A percentile compares a stretch with the other conserved stretches of the same genome.
Conservation (phyloP, 306 rosid species). For the Quercus mongolica region DNA sequence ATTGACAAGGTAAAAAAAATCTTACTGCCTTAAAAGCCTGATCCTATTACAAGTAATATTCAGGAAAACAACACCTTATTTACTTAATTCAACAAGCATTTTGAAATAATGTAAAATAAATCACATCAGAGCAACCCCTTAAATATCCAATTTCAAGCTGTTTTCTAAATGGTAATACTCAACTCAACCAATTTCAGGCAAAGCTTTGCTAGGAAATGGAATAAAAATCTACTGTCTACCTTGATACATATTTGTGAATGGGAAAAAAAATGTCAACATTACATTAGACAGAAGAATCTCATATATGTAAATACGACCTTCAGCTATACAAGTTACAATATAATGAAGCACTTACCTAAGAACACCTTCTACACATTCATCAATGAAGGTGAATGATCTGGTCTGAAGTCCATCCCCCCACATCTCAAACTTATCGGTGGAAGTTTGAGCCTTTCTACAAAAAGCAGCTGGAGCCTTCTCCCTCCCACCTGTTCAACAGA, state of each 20-base stretch:
- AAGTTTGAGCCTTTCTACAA: conserved; percentile 76
- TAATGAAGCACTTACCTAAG: conserved; percentile 57
- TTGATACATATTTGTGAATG: neutral
- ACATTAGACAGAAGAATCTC: neutral
- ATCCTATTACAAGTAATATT: neutral
- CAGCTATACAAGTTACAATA: neutral
- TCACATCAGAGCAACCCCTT: too few relatives aligned
- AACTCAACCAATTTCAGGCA: too few relatives aligned
- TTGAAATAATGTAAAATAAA: neutral
- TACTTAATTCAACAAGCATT: neutral
- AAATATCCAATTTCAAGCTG: too few relatives aligned
- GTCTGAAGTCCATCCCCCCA: conserved; percentile 99
- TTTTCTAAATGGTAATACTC: too few relatives aligned
- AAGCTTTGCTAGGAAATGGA: too few relatives aligned
- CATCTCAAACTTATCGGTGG: conserved; percentile 90
- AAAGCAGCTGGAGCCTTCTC: conserved; percentile 99
- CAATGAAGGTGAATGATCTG: conserved; percentile 94
- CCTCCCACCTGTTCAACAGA: conserved; percentile 71
- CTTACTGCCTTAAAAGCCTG: neutral
- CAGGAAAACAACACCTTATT: neutral
- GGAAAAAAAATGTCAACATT: neutral
- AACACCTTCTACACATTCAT: conserved; percentile 98
- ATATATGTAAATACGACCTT: neutral
- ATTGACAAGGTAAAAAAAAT: neutral
- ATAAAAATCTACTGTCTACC: too few relatives aligned